Base-by-base conservation (phyloP, 306 rosid species). In the Spatholobus suberectus region DNA sequence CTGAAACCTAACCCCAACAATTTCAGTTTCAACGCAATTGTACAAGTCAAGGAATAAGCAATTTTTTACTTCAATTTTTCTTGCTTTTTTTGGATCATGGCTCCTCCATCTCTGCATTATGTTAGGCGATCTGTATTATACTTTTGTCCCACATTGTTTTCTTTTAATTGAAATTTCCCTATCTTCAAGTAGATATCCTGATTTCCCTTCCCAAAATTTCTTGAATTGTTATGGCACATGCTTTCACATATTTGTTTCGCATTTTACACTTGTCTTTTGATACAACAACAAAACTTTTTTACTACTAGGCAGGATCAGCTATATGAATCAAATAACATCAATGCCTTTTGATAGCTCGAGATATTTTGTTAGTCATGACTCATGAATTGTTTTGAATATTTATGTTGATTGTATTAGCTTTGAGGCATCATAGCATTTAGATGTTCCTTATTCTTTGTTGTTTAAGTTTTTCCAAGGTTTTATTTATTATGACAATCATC, bases 341-440 rank as follows among this genome's bases (percentile, higher is more conserved):
- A 4, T 23, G 44, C 63, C 57, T 55, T 70, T 70, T 38, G 77
- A 59, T 71, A 41, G 51, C 52, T 27, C 6, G 37, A 63, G 66
- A 78, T 49, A 47, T 47, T 63, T 43, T 83, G 24, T 71, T 37
- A 21, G 44, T 66, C 32, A 59, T 58, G 63, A 15, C 8, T 84
- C 57, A 72, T 58, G 41, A n/a, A 7, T 84, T 35, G n/a, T 23
- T 77, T 26, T 46, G 40, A 59, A 27, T 73, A 20, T 32, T 72
- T 73, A 76, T 59, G 46, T 44, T 69, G 46, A 34, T 54, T 80
- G 61, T 46, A 24, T 15, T 37, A n/a, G 49, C 17, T 69, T 58
- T 46, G n/a, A 49, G 35, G 61, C 55, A 44, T 77, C 76, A 41
- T 54, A 65, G 61, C 76, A 80, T 68, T 58, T 75, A 65, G 44